Evolutionary conservation across 345 rosid species (phyloP).

Genomic region (Corchorus olitorius): DNA sequence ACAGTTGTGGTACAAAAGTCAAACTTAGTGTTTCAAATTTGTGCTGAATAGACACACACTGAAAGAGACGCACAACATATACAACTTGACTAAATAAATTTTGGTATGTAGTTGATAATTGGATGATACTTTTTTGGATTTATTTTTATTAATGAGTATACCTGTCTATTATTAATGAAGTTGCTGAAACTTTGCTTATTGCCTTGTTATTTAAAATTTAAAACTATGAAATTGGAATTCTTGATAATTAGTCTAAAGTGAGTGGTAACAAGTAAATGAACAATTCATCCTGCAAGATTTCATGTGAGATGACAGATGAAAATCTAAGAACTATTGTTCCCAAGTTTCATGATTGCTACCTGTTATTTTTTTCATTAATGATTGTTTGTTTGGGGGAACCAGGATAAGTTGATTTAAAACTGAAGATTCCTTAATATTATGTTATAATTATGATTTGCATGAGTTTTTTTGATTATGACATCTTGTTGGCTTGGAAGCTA

Average conservation of each 20-base stretch:
- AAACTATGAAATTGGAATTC: neutral
- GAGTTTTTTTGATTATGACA: neutral
- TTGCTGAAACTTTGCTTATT: conserved; percentile 3
- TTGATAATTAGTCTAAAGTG: neutral
- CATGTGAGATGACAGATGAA: neutral
- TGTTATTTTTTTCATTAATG: neutral
- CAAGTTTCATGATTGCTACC: neutral
- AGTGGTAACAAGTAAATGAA: neutral
- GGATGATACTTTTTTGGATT: neutral
- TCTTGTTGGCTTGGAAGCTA: neutral
- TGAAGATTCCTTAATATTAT: neutral
- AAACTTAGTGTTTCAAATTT: neutral
- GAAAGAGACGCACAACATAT: neutral
- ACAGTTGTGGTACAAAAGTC: neutral
- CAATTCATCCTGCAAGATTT: neutral
- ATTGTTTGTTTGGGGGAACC: neutral
- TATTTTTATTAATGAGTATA: neutral
- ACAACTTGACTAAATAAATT: neutral
- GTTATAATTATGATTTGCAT: neutral
- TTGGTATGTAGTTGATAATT: neutral
- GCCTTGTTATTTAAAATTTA: neutral
- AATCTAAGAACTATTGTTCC: neutral
- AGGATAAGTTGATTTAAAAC: neutral
- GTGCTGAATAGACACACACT: neutral
- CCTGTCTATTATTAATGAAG: neutral